These are phyloP conservation scores for Cokeromyces recurvatus DNA, from an alignment of 371 early-diverging fungal species.

Conservation along the genomic window DNA sequence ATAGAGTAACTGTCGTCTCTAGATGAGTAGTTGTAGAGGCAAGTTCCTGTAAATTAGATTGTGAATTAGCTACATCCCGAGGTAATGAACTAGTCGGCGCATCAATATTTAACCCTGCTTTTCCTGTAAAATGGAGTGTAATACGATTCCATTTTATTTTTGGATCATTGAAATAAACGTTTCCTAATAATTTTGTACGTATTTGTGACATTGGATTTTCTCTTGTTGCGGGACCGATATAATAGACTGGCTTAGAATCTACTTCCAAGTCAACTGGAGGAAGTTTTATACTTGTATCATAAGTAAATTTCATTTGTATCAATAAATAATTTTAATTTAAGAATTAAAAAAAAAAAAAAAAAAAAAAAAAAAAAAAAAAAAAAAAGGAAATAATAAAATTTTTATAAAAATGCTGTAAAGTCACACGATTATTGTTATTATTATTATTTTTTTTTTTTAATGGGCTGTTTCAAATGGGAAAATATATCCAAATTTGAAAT, in stretches of 20 bases:
- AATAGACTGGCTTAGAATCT: constrained; percentile 24
- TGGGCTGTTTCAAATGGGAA: constrained; percentile 38
- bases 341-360: no score
- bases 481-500: constrained; percentile 86
- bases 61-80: constrained; percentile 1
- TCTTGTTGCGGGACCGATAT: constrained; percentile 36
- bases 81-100: constrained; percentile 16
- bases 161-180: constrained; percentile 27
- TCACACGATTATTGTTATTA: no score
- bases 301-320: no score
- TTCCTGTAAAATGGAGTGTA: constrained; percentile 33
- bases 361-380: no score
- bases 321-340: no score
- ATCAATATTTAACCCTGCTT: constrained; percentile 26
- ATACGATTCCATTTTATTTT: constrained; percentile 42
- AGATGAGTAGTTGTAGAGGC: constrained; percentile 9
- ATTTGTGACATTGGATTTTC: constrained; percentile 38
- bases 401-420: no score
- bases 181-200: constrained; percentile 32
- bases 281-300: no score
- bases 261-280: constrained; percentile 4
- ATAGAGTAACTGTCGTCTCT: constrained; percentile 25
- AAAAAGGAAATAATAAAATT: no score
- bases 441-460: no score
- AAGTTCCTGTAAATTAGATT: constrained; percentile 10